A percentile compares a stretch with the other conserved stretches of the same genome.
Evolutionary conservation across 257 asterid species (phyloP).

Genomic region (Agastache rugosa): DNA sequence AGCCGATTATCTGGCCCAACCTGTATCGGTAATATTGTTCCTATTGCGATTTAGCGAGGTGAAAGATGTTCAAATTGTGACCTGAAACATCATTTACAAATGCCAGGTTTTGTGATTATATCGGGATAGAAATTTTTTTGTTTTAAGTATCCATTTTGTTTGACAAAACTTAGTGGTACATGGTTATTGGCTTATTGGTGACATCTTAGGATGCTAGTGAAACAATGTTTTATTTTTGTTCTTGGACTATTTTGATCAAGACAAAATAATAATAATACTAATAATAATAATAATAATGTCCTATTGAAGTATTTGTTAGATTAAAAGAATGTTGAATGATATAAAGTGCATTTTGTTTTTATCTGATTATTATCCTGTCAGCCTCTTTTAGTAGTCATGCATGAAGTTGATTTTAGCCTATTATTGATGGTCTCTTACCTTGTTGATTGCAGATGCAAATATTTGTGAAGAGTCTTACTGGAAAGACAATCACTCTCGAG

Average conservation of each 20-base stretch:
- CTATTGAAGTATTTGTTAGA: too few species aligned
- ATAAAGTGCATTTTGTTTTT: neutral
- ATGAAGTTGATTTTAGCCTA: neutral
- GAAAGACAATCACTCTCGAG: neutral
- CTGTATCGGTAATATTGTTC: neutral
- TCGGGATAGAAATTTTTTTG: neutral
- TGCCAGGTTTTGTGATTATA: neutral
- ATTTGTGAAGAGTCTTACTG: neutral
- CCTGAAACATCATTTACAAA: neutral
- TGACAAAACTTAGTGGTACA: neutral
- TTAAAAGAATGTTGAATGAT: neutral
- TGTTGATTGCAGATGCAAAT: conserved; percentile 6
- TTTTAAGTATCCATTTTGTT: neutral
- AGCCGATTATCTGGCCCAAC: neutral
- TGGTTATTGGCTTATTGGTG: neutral
- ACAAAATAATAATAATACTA: too few species aligned
- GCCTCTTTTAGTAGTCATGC: neutral
- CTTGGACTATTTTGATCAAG: neutral
- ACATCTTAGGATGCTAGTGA: neutral
- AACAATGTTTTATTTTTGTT: too few species aligned
- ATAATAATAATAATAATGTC: too few species aligned
- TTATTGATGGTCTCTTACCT: neutral
- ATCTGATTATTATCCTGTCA: neutral
- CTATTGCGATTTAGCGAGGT: neutral
- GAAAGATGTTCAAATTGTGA: neutral